Conservation (phyloP, 352 stramenopile genomes). For the Phytophthora agathidicida region DNA sequence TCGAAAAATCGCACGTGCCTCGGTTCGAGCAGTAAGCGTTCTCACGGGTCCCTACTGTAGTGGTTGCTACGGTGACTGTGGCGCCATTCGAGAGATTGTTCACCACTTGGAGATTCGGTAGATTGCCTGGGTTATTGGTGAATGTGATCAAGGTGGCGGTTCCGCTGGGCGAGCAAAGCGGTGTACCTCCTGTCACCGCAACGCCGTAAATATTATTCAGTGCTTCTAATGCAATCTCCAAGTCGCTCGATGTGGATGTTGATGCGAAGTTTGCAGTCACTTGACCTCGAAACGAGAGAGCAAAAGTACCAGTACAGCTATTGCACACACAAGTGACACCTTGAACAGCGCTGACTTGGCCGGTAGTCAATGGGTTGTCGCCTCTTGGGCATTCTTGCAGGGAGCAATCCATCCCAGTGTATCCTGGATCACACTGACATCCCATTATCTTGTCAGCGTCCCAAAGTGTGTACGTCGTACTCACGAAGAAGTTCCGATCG, state of each 20-base stretch:
- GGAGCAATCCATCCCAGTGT: constrained; percentile 67
- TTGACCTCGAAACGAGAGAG: constrained; percentile 65
- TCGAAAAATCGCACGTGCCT: constrained; percentile 61
- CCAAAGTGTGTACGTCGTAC: constrained; percentile 68
- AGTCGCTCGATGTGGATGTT: constrained; percentile 35
- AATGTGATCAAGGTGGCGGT: constrained; percentile 68
- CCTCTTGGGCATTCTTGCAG: constrained; percentile 58
- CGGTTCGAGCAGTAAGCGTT: constrained; percentile 87
- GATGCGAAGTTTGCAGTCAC: constrained; percentile 61
- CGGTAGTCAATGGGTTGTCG: constrained; percentile 64
- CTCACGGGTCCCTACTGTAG: constrained; percentile 51
- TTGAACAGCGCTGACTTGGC: constrained; percentile 49
- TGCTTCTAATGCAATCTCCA: constrained; percentile 63
- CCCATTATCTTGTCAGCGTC: constrained; percentile 83
- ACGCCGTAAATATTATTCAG: constrained; percentile 65
- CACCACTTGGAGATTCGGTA: constrained; percentile 57
- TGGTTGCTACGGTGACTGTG: constrained; percentile 3
- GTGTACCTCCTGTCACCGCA: constrained; percentile 19
- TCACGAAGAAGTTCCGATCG: constrained; percentile 69
- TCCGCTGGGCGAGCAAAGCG: constrained; percentile 43
- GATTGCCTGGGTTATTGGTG: constrained; percentile 65
- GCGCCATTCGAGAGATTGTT: constrained; percentile 42
- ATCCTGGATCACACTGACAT: constrained; percentile 77
- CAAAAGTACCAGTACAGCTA: constrained; percentile 59
- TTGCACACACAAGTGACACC: constrained; percentile 57